Percentiles rank a stretch among this genome's conserved stretches.
phyloP scores from a whole-genome alignment of 352 stramenopile species.

The Blastocystis sp. region DNA sequence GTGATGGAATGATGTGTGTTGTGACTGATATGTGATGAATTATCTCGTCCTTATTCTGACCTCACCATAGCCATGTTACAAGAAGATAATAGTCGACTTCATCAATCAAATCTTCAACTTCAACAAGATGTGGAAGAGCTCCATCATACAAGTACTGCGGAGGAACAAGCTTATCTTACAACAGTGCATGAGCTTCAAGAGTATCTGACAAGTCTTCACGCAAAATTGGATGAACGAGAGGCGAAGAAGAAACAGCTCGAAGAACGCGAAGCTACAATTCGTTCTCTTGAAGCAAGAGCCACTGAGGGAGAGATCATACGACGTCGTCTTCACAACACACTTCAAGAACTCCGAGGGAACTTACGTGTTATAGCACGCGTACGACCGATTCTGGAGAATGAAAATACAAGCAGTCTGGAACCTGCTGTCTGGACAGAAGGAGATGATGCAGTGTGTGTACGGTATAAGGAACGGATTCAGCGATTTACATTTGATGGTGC shows the following conservation, averaged over 20 bases:
- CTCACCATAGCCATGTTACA: conserved; percentile 18
- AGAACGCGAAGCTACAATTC: conserved; percentile 72
- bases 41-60: conserved; percentile 60
- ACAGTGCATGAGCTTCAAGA: conserved; percentile 56
- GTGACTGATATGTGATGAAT: neutral
- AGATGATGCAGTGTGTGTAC: conserved; percentile 63
- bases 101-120: conserved; percentile 15
- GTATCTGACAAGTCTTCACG: conserved; percentile 62
- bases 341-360: conserved; percentile 96
- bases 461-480: conserved; percentile 63
- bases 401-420: conserved; percentile 63
- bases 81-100: neutral
- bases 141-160: conserved; percentile 38
- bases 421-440: conserved; percentile 63
- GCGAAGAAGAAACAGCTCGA: conserved; percentile 66
- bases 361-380: conserved; percentile 92
- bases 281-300: conserved; percentile 73
- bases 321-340: conserved; percentile 94
- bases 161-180: conserved; percentile 59
- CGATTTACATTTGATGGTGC: conserved; percentile 93
- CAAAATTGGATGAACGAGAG: conserved; percentile 34
- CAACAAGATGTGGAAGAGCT: conserved; percentile 62
- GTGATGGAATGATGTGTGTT: conserved; percentile 35
- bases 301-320: conserved; percentile 76
- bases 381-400: conserved; percentile 79